Evolutionary conservation across 192 early-diverging fungal genomes (phyloP), one percentile per base, ranked within the genome.

Genomic region (Rhizophagus prolifer): DNA sequence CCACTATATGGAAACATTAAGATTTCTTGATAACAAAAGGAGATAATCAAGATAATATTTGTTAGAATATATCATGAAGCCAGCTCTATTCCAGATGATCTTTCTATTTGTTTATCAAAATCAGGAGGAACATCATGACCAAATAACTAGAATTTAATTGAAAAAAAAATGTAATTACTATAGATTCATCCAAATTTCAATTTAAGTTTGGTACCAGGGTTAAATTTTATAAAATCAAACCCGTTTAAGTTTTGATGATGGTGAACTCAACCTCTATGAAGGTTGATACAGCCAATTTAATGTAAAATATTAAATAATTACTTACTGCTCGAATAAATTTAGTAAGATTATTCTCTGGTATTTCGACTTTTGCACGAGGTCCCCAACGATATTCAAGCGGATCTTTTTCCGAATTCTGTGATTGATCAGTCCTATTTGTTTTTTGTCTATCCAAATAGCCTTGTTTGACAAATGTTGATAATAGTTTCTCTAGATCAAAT

Each of bases 311-410:
- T 59, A 14, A n/a, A 36, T 44, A 25, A 36, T 38, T 58, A 59
- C 78, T 74, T 86, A 90, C 88, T 58, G 78, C 82, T 41, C 82
- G 70, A 28, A 92, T 88, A 69, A 92, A 90, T 14, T 82, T 77
- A 23, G 88, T 79, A 28, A 91, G 69, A 28, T 86, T 86, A 58
- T 82, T 72, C 64, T 88, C 84, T 34, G 84, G 79, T 1, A 91
- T 61, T 76, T 92, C 91, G 1, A 86, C 74, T 67, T 86, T 91
- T 38, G 90, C 85, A 38, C 89, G 72, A 58, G 89, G 86, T 25
- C 91, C 91, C 89, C 89, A 90, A 8, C 72, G 75, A 70, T 87
- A 87, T 60, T 88, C 84, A 28, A 78, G 78, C 23, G 81, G 80
- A 9, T 64, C 61, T 74, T 85, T 81, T 60, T 83, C 82, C 4